Evolutionary conservation across 2,329 filamentous ascomycete species (phyloP).

Genomic region (Monilinia laxa): DNA sequence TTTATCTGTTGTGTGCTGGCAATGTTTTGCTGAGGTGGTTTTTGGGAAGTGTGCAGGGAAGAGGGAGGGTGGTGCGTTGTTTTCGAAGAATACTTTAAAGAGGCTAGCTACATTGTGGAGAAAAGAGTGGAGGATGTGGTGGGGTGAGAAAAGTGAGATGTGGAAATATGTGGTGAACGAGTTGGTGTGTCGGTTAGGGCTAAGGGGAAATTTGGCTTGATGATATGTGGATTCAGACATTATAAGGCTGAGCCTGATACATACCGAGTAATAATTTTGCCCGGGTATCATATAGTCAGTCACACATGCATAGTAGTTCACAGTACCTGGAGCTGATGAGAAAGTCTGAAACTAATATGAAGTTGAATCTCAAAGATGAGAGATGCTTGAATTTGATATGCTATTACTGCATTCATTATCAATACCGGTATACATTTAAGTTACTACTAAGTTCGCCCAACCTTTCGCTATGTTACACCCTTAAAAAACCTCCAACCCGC

Average conservation of each 20-base stretch:
- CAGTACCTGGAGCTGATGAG: not conserved
- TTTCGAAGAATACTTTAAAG: too few species aligned
- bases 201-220: not conserved
- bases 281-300: not conserved
- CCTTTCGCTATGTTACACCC: conserved; percentile 20
- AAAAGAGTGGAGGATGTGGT: not conserved
- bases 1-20: not conserved
- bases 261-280: not conserved
- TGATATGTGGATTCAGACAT: too few species aligned
- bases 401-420: conserved; percentile 20
- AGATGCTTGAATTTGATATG: conserved; percentile 8
- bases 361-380: not conserved
- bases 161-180: not conserved
- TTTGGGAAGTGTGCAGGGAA: too few species aligned
- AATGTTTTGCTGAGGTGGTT: too few species aligned
- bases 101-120: not conserved
- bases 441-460: conserved; percentile 9
- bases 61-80: too few species aligned
- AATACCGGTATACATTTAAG: conserved; percentile 8
- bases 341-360: not conserved
- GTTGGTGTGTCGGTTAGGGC: not conserved
- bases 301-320: not conserved
- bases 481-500: conserved; percentile 7
- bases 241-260: not conserved
- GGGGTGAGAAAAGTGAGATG: not conserved